Evolutionary conservation across 768 basidiomycete genomes (phyloP).

Genomic region (Russula emetica): DNA sequence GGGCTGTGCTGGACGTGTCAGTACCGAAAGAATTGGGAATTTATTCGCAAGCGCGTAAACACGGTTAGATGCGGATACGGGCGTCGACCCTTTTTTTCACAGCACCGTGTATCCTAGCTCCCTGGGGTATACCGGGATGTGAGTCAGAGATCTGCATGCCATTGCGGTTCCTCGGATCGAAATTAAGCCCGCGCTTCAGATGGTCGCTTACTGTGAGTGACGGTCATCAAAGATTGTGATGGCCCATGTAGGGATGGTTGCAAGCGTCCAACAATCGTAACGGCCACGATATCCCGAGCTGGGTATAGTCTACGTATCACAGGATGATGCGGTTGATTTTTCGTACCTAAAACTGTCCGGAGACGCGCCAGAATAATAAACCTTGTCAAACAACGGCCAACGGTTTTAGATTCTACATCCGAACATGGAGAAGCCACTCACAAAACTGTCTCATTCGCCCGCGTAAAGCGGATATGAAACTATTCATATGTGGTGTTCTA

Average conservation of each 20-base stretch:
- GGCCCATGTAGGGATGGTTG: neutral
- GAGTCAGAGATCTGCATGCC: neutral
- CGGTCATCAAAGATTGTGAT: neutral
- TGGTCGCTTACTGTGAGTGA: neutral
- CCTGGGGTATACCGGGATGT: neutral
- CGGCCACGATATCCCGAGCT: neutral
- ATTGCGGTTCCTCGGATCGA: neutral
- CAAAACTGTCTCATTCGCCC: neutral
- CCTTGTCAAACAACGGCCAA: slow-evolving; percentile 2
- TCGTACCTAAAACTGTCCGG: neutral
- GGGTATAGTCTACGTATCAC: neutral
- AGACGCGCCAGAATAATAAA: neutral
- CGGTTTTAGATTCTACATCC: neutral
- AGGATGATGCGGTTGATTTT: neutral
- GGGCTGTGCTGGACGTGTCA: neutral
- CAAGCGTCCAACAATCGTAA: neutral
- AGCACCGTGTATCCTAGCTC: neutral
- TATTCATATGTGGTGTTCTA: neutral
- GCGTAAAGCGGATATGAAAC: slow-evolving; percentile 1
- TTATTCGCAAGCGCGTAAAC: neutral
- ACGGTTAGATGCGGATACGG: neutral
- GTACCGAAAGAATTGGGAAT: slow-evolving; percentile 1
- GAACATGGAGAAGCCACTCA: neutral
- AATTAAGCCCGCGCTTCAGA: neutral
- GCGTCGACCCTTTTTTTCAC: neutral